Evolutionary conservation across 2,329 filamentous ascomycete genomes (phyloP).

Genomic region (Fusarium sp.): DNA sequence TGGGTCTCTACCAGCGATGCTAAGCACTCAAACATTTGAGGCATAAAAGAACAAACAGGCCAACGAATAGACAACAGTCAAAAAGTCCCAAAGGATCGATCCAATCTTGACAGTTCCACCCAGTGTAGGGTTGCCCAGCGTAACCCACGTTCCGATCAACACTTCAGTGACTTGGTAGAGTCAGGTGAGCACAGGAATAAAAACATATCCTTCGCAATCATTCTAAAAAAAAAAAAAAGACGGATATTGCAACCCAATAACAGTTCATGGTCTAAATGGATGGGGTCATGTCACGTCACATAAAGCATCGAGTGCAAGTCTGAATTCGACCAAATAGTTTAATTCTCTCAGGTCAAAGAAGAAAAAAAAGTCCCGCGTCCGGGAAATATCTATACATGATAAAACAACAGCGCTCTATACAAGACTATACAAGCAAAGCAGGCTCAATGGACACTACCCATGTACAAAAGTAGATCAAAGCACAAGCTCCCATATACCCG

Average conservation of each 20-base stretch:
- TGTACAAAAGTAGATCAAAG: conserved; percentile 5
- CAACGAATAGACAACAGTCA: neutral
- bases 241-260: no score
- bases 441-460: conserved; percentile 13
- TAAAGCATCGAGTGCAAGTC: neutral
- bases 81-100: neutral
- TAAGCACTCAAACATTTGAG: neutral
- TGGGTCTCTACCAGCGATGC: neutral
- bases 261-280: no score
- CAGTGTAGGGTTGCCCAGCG: neutral
- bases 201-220: no score
- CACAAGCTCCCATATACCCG: neutral
- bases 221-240: no score
- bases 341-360: conserved; percentile 13
- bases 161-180: no score
- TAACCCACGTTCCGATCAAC: no score
- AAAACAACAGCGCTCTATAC: conserved; percentile 28
- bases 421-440: conserved; percentile 35
- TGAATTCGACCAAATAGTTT: conserved; percentile 4
- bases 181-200: no score
- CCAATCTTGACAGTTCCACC: neutral
- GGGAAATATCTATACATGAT: conserved; percentile 16
- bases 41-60: neutral
- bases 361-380: neutral
- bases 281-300: neutral